Base-by-base conservation (phyloP, 2,329 filamentous ascomycete genomes). In the Calonectria pteridis region DNA sequence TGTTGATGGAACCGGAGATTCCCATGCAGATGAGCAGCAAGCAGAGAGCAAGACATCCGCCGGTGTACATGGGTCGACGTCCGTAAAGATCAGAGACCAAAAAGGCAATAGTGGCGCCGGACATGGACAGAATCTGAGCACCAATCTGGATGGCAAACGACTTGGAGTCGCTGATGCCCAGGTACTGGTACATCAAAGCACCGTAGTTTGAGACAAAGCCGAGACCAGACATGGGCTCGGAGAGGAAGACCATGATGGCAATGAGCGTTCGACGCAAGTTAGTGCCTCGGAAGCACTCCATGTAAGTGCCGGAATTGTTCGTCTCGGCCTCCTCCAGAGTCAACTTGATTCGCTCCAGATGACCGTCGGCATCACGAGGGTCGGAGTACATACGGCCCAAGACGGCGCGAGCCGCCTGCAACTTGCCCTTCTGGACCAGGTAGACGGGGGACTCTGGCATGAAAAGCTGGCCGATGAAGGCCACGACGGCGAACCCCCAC, bases 381-480 rank as follows among this genome's bases (percentile, higher is more conserved):
- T 89, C 87, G 0, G 77, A 71, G 29, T 77, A 77, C 64, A 92
- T 86, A 59, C 88, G 87, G 65, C 84, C 84, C 78, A 90, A 87
- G 18, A 88, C 85, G 71, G 82, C 81, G 72, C 88, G 80, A 1
- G 88, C 86, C 59, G 87, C 78, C 0, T 82, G 81, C 14, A 85
- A 78, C 7, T 80, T 79, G 5, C 81, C 82, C 67, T 84, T 86
- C 4, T 87, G 84, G 1, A 91, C 80, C 2, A 90, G 80, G 73
- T 86, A 90, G 0, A 87, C 83, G 0, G 89, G 89, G 16, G 86
- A 88, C 74, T 91, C 89, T 0, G 89, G 89, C 40, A 90, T 84
- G 55, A 87, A 50, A 37, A 87, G 14, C 4, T 82, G 80, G 0
- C 80, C 79, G 9, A 80, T 59, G 0, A 83, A 46, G 4, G 82